A percentile compares a stretch with the other conserved stretches of the same genome.
phyloP scores from a whole-genome alignment of 345 rosid species.

The Angophora floribunda region DNA sequence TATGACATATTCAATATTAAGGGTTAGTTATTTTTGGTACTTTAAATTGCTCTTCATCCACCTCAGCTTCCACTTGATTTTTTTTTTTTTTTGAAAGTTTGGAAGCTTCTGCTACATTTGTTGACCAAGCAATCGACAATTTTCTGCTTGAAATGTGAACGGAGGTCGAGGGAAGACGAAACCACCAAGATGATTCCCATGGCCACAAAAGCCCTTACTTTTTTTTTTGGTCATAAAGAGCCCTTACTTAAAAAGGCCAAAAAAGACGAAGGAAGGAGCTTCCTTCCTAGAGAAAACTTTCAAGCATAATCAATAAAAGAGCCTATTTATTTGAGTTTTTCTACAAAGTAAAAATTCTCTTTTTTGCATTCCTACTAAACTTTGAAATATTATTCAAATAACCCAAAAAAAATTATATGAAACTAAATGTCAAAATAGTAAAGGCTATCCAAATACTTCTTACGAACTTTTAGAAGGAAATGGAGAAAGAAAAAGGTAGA shows the following conservation, averaged over 20 bases:
- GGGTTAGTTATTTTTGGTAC: no score
- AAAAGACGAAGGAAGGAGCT: background rate
- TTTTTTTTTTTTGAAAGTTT: no score
- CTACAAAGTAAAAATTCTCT: fast-evolving
- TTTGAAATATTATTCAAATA: background rate
- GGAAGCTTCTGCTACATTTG: background rate
- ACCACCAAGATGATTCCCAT: background rate
- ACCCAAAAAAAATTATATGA: background rate
- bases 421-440: fast-evolving
- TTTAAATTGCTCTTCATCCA: no score
- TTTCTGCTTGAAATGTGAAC: background rate
- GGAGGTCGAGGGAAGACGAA: background rate
- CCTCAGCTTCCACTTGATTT: no score
- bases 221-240: no score
- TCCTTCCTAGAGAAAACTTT: background rate
- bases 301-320: background rate
- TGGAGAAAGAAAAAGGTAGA: background rate
- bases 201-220: background rate
- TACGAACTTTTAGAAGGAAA: background rate
- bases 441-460: fast-evolving
- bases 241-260: background rate
- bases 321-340: background rate
- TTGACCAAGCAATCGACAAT: background rate
- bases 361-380: background rate
- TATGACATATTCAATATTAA: no score